These are phyloP conservation scores for Puccinia horiana DNA, from an alignment of 1,284 basidiomycete species.

Conservation along the genomic window DNA sequence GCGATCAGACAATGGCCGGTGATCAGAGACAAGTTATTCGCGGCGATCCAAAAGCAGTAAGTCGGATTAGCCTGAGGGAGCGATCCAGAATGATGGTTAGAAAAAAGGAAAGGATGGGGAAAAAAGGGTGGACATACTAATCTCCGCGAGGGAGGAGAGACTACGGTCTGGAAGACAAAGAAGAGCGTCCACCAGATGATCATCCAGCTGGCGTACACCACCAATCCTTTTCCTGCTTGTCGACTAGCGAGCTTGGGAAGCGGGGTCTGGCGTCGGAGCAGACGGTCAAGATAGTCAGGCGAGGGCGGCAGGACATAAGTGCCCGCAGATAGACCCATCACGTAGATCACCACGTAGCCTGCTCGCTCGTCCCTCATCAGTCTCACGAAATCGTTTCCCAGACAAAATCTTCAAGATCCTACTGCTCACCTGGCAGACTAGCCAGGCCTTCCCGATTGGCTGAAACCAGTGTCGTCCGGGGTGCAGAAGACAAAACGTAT, in stretches of 20 bases:
- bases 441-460: slow-evolving; percentile 89
- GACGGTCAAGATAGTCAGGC: slow-evolving; percentile 66
- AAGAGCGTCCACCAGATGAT: slow-evolving; percentile 74
- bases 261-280: slow-evolving; percentile 34
- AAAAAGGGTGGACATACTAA: slow-evolving; percentile 64
- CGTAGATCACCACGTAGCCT: slow-evolving; percentile 88
- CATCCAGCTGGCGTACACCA: slow-evolving; percentile 74
- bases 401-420: no score
- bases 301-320: slow-evolving; percentile 76
- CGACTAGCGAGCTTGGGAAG: slow-evolving; percentile 16
- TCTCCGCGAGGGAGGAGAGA: slow-evolving; percentile 67
- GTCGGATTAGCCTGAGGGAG: slow-evolving; percentile 73
- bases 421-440: slow-evolving; percentile 71
- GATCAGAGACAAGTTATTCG: slow-evolving; percentile 85
- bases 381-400: no score
- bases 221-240: slow-evolving; percentile 66
- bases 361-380: background rate
- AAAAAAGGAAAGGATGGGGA: background rate
- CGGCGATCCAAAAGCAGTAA: slow-evolving; percentile 85
- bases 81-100: background rate
- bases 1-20: slow-evolving; percentile 75
- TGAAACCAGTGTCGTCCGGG: slow-evolving; percentile 69
- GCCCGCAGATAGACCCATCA: slow-evolving; percentile 79
- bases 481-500: slow-evolving; percentile 67
- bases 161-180: slow-evolving; percentile 59